Conservation (phyloP, 345 rosid genomes). For the Eucalyptus curtisii region DNA sequence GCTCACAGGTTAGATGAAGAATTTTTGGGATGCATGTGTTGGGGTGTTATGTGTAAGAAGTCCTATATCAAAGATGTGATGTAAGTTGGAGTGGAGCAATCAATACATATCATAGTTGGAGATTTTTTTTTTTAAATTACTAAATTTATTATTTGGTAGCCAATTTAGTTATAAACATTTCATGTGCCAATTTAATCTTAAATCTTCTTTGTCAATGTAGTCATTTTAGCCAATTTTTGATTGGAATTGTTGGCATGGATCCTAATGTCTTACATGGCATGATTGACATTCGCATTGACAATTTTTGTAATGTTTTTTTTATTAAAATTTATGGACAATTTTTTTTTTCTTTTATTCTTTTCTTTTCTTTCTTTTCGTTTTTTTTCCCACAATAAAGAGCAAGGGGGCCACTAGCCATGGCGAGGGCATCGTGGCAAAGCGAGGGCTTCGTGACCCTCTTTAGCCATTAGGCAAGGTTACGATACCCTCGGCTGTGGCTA, state of each 20-base stretch:
- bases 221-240: not conserved
- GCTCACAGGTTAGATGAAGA: not conserved
- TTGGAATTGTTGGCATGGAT: accelerated
- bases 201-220: accelerated
- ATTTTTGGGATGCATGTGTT: not conserved
- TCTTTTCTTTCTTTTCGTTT: not conserved
- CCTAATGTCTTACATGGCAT: accelerated
- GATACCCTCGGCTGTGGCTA: accelerated
- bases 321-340: not conserved
- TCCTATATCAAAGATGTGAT: not conserved
- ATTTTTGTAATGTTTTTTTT: not conserved
- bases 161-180: accelerated
- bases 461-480: too few species aligned
- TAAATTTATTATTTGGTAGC: accelerated
- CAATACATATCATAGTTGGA: not conserved
- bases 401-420: not conserved
- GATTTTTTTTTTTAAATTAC: not conserved
- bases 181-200: not conserved
- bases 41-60: not conserved
- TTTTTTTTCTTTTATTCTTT: not conserved
- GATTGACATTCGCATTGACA: not conserved
- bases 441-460: too few species aligned
- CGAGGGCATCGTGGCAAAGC: too few species aligned
- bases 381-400: not conserved
- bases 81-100: not conserved